Conservation (phyloP, 495 filamentous ascomycete species). For the Penicillium psychrofluorescens region DNA sequence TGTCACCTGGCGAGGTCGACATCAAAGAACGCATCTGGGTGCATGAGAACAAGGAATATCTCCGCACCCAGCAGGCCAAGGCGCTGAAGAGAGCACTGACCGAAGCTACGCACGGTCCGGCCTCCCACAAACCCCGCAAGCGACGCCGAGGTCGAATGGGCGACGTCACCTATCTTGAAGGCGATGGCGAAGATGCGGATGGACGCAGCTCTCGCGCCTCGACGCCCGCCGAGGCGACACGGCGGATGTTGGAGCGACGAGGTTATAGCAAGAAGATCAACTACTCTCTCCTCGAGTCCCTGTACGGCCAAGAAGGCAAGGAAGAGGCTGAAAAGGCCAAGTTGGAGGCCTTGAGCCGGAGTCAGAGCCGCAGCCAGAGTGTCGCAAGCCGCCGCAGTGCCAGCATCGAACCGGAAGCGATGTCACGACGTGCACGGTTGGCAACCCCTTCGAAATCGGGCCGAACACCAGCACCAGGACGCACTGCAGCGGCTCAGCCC, state of each 20-base stretch:
- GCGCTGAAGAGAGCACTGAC: constrained; percentile 56
- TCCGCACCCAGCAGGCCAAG: constrained; percentile 75
- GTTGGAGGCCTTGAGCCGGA: constrained; percentile 25
- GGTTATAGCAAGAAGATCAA: constrained; percentile 78
- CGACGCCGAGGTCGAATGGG: constrained; percentile 42
- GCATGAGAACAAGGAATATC: constrained; percentile 85
- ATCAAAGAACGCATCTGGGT: constrained; percentile 89
- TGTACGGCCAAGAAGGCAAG: constrained; percentile 29
- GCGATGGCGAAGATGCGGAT: constrained; percentile 31
- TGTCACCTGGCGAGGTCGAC: constrained; percentile 60
- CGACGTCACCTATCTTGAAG: constrained; percentile 43
- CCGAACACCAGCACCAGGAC: constrained; percentile 7
- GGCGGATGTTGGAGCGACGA: constrained; percentile 63
- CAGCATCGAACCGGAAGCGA: constrained; percentile 25
- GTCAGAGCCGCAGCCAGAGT: constrained; percentile 32
- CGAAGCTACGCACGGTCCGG: constrained; percentile 37
- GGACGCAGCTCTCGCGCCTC: constrained; percentile 31
- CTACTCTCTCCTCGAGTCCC: constrained; percentile 57
- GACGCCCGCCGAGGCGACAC: constrained; percentile 64
- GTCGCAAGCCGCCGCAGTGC: constrained; percentile 31
- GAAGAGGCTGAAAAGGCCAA: constrained; percentile 22
- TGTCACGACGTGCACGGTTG: constrained; percentile 13
- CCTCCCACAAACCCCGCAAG: constrained; percentile 42
- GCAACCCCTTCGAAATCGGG: constrained; percentile 10
- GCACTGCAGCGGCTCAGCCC: constrained; percentile 3